Evolutionary conservation across 441 rosid genomes (phyloP), one percentile per base, ranked within the genome.

Genomic region (Populus tomentosa): DNA sequence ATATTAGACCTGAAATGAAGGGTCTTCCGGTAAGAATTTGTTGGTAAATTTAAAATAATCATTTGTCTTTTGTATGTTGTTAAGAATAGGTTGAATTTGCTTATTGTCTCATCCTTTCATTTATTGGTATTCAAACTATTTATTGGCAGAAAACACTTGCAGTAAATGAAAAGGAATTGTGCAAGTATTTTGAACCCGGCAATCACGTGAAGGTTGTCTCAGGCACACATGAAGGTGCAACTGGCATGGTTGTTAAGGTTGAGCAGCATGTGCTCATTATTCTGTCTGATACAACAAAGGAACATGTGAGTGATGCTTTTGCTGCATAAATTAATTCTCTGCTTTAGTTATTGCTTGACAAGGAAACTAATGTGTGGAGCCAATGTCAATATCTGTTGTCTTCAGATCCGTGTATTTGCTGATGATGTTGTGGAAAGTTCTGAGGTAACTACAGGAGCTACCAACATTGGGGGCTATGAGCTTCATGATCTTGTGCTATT

Each of bases 241-340:
- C 99, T 28, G 99, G 98, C 75, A 97, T 97, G 99, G 98, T 96
- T 78, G 88, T 96, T 75, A 94, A 94, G 89, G 99, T 93, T 82
- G 98, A 94, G 73, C 98, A 94, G 78, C 98, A 97, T 83, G 94
- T 93, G 73, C 97, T 97, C 77, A 90, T 94, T 74, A 87, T 97
- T 86, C 82, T 93, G 70, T 93, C 98, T 23, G 98, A 93, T 82
- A 97, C 99, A 4, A 94, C 98, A 11, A 97, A 94, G 88, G 99
- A 97, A 84, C 92, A 94, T 84, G 99, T 93, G 83, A 88, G 96
- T 80, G 68, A 62, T 71, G 6, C 61, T n/a, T 73, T 63, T 32
- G 14, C 35, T 70, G 64, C 36, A 69, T 46, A 6, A 32, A 21
- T 23, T 11, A 16, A 16, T 28, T 65, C 14, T 46, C 63, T 21